Base-by-base conservation (phyloP, 805 yeast genomes). In the Kuraishia hungarica region DNA sequence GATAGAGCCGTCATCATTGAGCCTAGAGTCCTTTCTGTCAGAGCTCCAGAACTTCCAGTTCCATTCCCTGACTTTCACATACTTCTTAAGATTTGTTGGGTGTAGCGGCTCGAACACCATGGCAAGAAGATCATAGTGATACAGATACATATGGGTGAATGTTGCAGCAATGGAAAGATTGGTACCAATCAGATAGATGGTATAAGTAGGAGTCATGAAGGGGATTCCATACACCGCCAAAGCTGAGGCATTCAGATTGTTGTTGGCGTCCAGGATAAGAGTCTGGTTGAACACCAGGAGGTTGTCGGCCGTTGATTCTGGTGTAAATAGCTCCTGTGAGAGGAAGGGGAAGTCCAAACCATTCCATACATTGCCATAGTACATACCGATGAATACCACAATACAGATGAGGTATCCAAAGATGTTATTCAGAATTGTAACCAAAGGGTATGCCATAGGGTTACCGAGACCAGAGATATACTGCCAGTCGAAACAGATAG, bases 401-500 rank as follows among this genome's bases (percentile, higher is more conserved):
- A 63, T 29, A 62, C 69, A 19, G 76, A 67, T 24, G 78, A 76
- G 53, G 74, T 76, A 23, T 68, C 65, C 50, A 62, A 60, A 57
- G 43, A 67, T 53, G 57, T 64, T 65, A 63, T 64, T 67, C 53
- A 73, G 64, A 3, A 79, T 76, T 54, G 74, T 72, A 20, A 76
- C 71, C 20, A 90, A 89, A 7, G 88, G 85, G 54, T 83, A 74
- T 63, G 86, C 73, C 11, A 90, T 89, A 21, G 84, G 79, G n/a
- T 84, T 84, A 59, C 35, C 48, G 65, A 59, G 35, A 69, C 71
- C 55, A 7, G 83, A 77, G 47, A 84, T 72, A 62, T 81, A 82
- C 61, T 79, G 78, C 89, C 89, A 86, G 67, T 85, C 89, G 61
- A 86, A 83, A n/a, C 87, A 80, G 50, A 84, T 64, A 10, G 91